A percentile compares a stretch with the other conserved stretches of the same genome.
Conservation (phyloP, 2,329 filamentous ascomycete genomes). For the Colletotrichum echinochloae region DNA sequence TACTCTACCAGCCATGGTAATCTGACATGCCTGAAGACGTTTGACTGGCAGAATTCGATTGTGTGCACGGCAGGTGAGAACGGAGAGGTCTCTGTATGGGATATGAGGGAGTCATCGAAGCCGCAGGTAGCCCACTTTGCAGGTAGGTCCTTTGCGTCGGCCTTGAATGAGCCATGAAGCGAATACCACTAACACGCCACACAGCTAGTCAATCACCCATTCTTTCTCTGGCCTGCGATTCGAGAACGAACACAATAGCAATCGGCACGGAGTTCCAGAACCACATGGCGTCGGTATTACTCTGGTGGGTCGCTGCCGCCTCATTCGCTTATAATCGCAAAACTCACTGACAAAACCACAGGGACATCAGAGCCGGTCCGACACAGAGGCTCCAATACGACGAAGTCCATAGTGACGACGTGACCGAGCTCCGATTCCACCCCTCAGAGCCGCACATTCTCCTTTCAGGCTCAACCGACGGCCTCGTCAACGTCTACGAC, state of each 20-base stretch:
- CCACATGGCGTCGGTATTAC: conserved; percentile 69
- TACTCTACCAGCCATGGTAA: conserved; percentile 69
- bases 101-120: conserved; percentile 62
- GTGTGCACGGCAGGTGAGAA: conserved; percentile 80
- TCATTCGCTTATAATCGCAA: neutral
- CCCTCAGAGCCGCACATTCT: conserved; percentile 70
- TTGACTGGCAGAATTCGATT: conserved; percentile 63
- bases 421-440: conserved; percentile 72
- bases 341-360: conserved; percentile 46
- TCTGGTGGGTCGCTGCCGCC: conserved; percentile 63
- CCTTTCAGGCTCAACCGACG: conserved; percentile 83
- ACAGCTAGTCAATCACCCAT: conserved; percentile 64
- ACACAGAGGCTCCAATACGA: conserved; percentile 66
- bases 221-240: conserved; percentile 73
- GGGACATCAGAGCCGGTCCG: conserved; percentile 68
- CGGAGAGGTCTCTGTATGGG: conserved; percentile 75
- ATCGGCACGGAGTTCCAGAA: conserved; percentile 80
- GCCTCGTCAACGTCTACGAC: conserved; percentile 82
- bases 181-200: conserved; percentile 40
- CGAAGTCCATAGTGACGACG: conserved; percentile 76
- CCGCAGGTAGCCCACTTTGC: conserved; percentile 59
- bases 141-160: conserved; percentile 51
- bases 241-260: conserved; percentile 69
- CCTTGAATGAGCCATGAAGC: conserved; percentile 6
- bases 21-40: conserved; percentile 71